Conservation (phyloP, 2,329 filamentous ascomycete species). For the Curvularia lunata region DNA sequence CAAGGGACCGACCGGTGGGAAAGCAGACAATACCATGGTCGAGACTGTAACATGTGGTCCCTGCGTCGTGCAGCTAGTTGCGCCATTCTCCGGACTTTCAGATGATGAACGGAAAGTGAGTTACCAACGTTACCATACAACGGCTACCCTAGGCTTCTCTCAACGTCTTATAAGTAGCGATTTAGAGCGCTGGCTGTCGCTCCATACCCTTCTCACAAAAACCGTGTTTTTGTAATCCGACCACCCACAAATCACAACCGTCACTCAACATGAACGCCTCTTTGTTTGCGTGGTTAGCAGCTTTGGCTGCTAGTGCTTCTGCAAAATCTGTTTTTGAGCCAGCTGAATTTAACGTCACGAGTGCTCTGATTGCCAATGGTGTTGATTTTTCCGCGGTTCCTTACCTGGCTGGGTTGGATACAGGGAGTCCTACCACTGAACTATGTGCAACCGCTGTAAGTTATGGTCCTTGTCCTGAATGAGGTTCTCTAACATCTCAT, state of each 20-base stretch:
- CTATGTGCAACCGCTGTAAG: constrained; percentile 31
- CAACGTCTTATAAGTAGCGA: background rate
- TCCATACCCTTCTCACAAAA: constrained; percentile 26
- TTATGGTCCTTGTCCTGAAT: background rate
- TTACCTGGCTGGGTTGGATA: constrained; percentile 12
- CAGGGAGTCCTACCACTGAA: background rate
- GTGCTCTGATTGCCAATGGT: constrained; percentile 27
- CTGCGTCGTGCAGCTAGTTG: background rate
- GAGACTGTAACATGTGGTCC: background rate
- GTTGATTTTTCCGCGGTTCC: constrained; percentile 27
- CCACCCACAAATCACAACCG: background rate
- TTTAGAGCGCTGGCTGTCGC: background rate
- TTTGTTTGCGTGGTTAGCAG: constrained; percentile 7
- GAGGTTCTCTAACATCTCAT: constrained; percentile 3
- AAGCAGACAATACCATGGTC: too few species aligned
- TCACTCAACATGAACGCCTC: constrained; percentile 15
- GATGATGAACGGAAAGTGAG: background rate
- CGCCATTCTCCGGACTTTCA: background rate
- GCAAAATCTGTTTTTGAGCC: constrained; percentile 24
- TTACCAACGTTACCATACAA: background rate
- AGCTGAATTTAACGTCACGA: constrained; percentile 26
- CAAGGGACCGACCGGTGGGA: too few species aligned
- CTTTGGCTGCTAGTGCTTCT: constrained; percentile 12
- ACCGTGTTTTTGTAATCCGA: background rate
- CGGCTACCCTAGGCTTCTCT: background rate